phyloP scores from a whole-genome alignment of 1,284 basidiomycete species.

The Trichosporon sp. region DNA sequence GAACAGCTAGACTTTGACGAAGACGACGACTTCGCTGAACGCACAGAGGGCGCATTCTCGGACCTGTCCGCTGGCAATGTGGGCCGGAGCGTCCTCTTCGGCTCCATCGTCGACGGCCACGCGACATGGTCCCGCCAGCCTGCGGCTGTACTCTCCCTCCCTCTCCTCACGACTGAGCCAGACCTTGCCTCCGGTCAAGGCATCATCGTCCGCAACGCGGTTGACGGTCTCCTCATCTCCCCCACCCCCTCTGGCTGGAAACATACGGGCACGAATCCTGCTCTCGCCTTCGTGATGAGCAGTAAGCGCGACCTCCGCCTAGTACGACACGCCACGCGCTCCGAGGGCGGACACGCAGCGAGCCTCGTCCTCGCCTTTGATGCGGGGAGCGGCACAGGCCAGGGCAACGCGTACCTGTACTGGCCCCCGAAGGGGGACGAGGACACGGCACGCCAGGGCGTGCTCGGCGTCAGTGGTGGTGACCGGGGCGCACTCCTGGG shows the following conservation, averaged over 20 bases:
- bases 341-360: background rate
- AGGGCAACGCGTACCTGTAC: conserved; percentile 80
- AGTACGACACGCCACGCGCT: conserved; percentile 66
- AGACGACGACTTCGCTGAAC: conserved; percentile 58
- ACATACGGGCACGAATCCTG: conserved; percentile 79
- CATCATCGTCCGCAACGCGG: conserved; percentile 72
- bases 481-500: conserved; percentile 75
- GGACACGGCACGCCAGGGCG: conserved; percentile 70
- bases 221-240: conserved; percentile 77
- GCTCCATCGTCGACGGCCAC: conserved; percentile 24
- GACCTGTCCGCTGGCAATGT: conserved; percentile 38
- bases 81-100: conserved; percentile 45
- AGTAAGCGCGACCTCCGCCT: conserved; percentile 88
- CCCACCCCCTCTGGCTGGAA: conserved; percentile 62
- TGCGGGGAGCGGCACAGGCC: conserved; percentile 61
- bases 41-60: conserved; percentile 60
- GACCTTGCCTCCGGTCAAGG: conserved; percentile 52
- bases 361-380: conserved; percentile 73
- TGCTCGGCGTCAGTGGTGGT: conserved; percentile 69
- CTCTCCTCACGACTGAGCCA: conserved; percentile 40
- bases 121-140: conserved; percentile 43
- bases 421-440: conserved; percentile 58
- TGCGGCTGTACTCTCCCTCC: conserved; percentile 40
- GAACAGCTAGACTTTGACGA: conserved; percentile 57
- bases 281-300: conserved; percentile 88